These are phyloP conservation scores for Lophiostoma macrostomum DNA, from an alignment of 495 filamentous ascomycete species.

Conservation along the genomic window DNA sequence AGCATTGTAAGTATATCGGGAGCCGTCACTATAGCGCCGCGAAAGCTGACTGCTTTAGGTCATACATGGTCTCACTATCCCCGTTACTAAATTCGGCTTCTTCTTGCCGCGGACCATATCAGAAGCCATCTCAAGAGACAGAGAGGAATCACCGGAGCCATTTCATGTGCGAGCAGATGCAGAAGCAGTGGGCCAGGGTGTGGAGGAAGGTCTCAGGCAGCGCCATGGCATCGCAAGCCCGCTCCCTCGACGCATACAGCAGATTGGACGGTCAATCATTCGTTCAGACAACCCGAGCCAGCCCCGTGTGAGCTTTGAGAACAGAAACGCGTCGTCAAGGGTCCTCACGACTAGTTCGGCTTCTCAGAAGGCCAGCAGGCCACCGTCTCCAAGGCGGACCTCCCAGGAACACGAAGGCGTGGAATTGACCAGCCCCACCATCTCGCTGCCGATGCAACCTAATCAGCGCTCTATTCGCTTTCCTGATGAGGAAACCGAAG, in stretches of 20 bases:
- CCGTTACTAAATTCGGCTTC: constrained; percentile 77
- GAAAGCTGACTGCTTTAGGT: constrained; percentile 50
- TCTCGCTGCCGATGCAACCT: no score
- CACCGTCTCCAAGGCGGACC: no score
- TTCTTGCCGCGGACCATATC: constrained; percentile 76
- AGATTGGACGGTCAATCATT: constrained; percentile 24
- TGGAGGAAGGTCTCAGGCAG: constrained; percentile 1
- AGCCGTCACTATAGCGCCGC: background rate
- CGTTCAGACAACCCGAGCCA: background rate
- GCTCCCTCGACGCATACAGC: constrained; percentile 3
- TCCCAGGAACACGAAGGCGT: no score
- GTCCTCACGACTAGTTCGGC: no score
- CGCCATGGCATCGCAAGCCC: constrained; percentile 1
- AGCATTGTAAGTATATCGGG: constrained; percentile 67
- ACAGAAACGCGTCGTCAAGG: no score
- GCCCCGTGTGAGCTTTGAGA: no score
- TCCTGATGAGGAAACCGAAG: no score
- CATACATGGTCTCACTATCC: constrained; percentile 83
- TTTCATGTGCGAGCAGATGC: constrained; percentile 25
- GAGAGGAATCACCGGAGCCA: constrained; percentile 24
- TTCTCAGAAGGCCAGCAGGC: no score
- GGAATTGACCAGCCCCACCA: no score
- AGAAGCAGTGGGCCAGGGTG: background rate
- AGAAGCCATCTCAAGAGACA: constrained; percentile 48
- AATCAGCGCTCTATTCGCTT: no score